Conservation (phyloP, 1,284 basidiomycete genomes). For the Sanghuangporus weigelae region DNA sequence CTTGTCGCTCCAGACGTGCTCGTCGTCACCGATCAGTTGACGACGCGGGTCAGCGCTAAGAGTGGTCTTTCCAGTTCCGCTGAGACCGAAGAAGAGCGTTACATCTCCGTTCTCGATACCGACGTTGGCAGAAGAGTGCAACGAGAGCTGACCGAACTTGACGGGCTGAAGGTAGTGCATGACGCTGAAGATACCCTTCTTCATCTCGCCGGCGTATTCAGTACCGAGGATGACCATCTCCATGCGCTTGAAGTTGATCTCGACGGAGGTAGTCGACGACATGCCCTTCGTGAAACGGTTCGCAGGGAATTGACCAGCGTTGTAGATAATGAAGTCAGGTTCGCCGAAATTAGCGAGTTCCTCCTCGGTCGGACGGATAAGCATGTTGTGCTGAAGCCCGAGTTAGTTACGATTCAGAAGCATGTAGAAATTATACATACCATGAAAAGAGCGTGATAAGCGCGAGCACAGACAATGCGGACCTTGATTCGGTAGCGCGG, state of each 20-base stretch:
- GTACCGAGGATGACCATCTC: constrained; percentile 99
- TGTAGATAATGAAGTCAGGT: constrained; percentile 99
- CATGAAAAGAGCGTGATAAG: constrained; percentile 99
- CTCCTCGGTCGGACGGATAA: constrained; percentile 95
- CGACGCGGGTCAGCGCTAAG: constrained; percentile 91
- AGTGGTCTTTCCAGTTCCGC: constrained; percentile 98
- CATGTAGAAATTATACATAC: constrained; percentile 33
- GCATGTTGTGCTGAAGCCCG: constrained; percentile 86
- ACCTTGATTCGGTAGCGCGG: constrained; percentile 99
- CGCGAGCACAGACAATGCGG: constrained; percentile 96
- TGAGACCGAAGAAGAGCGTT: constrained; percentile 98
- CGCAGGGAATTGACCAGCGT: constrained; percentile 99
- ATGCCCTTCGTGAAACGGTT: constrained; percentile 99
- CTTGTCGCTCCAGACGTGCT: constrained; percentile 96
- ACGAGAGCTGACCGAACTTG: constrained; percentile 96
- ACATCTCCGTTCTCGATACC: constrained; percentile 89
- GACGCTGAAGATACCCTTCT: constrained; percentile 99
- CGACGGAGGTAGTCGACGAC: constrained; percentile 98
- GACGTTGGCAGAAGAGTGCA: constrained; percentile 99
- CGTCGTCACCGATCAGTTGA: constrained; percentile 92
- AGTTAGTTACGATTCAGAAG: not conserved
- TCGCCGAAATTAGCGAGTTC: constrained; percentile 96
- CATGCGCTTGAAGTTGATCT: constrained; percentile 99
- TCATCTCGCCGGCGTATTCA: constrained; percentile 99
- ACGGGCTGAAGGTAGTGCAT: constrained; percentile 99